Percentiles rank a stretch among this genome's conserved stretches.
Evolutionary conservation across 305 asterid genomes (phyloP).

Genomic region (Fraxinus dipetala): DNA sequence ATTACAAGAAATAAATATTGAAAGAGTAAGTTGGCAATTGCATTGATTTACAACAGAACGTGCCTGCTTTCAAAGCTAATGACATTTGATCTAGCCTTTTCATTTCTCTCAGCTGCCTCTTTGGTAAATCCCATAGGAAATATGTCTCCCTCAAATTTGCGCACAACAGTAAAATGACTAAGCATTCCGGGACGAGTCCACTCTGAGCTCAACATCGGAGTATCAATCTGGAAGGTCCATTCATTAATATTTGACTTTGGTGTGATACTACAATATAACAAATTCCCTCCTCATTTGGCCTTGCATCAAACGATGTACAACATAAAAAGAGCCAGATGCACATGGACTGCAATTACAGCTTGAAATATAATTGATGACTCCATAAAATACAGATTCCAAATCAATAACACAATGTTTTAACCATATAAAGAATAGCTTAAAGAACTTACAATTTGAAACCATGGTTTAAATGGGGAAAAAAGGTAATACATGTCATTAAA

Average conservation of each 20-base stretch:
- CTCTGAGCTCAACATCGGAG: constrained; percentile 83
- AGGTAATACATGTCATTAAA: background rate
- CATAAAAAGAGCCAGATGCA: constrained; percentile 11
- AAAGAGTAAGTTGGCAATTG: constrained; percentile 12
- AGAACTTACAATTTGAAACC: constrained; percentile 11
- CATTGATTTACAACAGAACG: constrained; percentile 27
- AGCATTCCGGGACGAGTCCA: constrained; percentile 77
- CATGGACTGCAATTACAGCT: constrained; percentile 2
- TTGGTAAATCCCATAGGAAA: constrained; percentile 86
- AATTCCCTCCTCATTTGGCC: constrained; percentile 21
- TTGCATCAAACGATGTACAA: constrained; percentile 14
- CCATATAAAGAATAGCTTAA: constrained; percentile 7
- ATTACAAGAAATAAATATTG: background rate
- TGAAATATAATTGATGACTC: constrained; percentile 18
- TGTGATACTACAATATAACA: constrained; percentile 9
- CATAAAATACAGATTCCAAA: constrained; percentile 10
- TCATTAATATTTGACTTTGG: constrained; percentile 24
- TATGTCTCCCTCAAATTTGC: constrained; percentile 89
- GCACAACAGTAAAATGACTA: constrained; percentile 84
- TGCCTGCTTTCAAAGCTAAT: constrained; percentile 78
- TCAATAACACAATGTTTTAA: constrained; percentile 13
- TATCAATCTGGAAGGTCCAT: constrained; percentile 68
- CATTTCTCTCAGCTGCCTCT: constrained; percentile 75
- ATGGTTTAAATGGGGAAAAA: constrained; percentile 10
- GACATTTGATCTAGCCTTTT: constrained; percentile 75